phyloP scores from a whole-genome alignment of 2,329 filamentous ascomycete genomes.

The Metarhizium brunneum region DNA sequence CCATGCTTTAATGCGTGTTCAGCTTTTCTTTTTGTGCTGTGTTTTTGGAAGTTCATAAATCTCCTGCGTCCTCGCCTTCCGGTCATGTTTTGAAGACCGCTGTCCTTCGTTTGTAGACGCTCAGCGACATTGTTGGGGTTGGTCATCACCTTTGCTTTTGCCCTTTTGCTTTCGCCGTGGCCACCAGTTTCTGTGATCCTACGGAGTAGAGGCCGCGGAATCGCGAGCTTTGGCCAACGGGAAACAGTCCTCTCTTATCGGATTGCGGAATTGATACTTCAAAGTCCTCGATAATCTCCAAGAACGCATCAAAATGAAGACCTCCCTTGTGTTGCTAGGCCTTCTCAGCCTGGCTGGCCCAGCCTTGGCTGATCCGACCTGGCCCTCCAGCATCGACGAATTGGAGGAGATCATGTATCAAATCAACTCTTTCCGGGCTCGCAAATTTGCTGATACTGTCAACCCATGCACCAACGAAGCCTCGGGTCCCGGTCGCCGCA shows the following conservation, averaged over 20 bases:
- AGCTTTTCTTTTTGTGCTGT: neutral
- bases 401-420: slow-evolving; percentile 57
- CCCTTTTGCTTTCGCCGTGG: neutral
- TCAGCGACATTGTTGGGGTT: neutral
- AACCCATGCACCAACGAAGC: slow-evolving; percentile 46
- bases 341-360: slow-evolving; percentile 26
- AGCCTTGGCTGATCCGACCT: slow-evolving; percentile 42
- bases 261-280: neutral
- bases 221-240: neutral
- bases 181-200: neutral
- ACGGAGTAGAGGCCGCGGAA: neutral
- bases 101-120: neutral
- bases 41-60: neutral
- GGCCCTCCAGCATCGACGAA: slow-evolving; percentile 51
- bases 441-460: slow-evolving; percentile 47
- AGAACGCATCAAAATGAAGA: slow-evolving; percentile 11
- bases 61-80: neutral
- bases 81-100: neutral
- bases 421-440: slow-evolving; percentile 41
- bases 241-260: neutral
- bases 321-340: slow-evolving; percentile 18
- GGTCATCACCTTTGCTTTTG: neutral
- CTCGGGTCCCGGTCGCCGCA: slow-evolving; percentile 43
- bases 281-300: neutral
- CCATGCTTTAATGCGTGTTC: neutral